Percentiles rank a stretch among this genome's conserved stretches.
Evolutionary conservation across 2,329 filamentous ascomycete genomes (phyloP).

Genomic region (Grosmannia penicillata): DNA sequence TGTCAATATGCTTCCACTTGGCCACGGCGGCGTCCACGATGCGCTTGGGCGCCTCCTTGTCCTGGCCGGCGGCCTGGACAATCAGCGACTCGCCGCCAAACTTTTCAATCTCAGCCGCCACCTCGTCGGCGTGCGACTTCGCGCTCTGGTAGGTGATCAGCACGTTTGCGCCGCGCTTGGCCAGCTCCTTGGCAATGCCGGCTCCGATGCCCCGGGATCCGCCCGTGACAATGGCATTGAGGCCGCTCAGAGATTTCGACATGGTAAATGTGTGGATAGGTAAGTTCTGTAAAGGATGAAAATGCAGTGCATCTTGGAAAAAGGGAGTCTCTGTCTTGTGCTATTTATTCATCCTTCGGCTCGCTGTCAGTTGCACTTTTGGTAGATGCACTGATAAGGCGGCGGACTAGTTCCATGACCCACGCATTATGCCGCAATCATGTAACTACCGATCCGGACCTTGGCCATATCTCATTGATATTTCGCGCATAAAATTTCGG

Average conservation of each 20-base stretch:
- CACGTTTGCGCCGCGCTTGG: constrained; percentile 45
- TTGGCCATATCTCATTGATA: no score
- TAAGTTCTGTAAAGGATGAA: no score
- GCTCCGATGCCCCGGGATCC: constrained; percentile 44
- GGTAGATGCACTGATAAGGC: no score
- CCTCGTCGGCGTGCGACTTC: neutral
- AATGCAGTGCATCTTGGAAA: no score
- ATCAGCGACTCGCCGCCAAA: neutral
- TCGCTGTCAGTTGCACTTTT: no score
- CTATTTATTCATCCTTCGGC: no score
- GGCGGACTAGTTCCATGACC: no score
- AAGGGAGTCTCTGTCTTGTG: no score
- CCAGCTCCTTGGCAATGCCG: constrained; percentile 52
- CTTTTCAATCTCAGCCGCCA: constrained; percentile 4
- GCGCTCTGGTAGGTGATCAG: constrained; percentile 1
- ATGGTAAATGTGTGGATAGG: no score
- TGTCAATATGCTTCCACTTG: constrained; percentile 1
- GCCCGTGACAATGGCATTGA: constrained; percentile 15
- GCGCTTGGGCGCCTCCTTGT: neutral
- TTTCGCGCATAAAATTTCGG: no score
- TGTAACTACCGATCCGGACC: no score
- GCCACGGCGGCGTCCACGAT: neutral
- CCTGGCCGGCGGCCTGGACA: constrained; percentile 1
- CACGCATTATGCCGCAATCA: no score
- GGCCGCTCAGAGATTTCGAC: neutral